A percentile compares a stretch with the other conserved stretches of the same genome.
Evolutionary conservation across 768 basidiomycete species (phyloP).

Genomic region (Piloderma croceum): DNA sequence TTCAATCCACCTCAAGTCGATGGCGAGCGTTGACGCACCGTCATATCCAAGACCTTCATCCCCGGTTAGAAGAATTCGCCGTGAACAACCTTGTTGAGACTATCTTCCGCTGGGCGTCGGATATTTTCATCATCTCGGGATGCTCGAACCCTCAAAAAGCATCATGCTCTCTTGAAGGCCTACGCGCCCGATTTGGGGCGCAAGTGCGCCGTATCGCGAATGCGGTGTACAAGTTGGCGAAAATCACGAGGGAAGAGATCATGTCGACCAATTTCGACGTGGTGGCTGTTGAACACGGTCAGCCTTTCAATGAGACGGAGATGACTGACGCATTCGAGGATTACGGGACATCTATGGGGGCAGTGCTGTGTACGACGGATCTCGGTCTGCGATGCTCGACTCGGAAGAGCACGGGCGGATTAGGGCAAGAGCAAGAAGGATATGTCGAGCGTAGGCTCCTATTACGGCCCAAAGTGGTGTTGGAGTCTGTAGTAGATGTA

Average conservation of each 20-base stretch:
- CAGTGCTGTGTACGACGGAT: slow-evolving; percentile 65
- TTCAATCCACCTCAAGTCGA: slow-evolving; percentile 71
- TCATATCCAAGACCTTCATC: slow-evolving; percentile 62
- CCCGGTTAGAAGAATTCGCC: slow-evolving; percentile 59
- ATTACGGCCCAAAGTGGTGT: slow-evolving; percentile 68
- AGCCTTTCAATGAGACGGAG: slow-evolving; percentile 40
- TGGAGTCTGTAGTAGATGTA: slow-evolving; percentile 61
- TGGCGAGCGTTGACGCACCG: slow-evolving; percentile 73
- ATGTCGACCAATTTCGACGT: slow-evolving; percentile 75
- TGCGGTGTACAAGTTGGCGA: slow-evolving; percentile 57
- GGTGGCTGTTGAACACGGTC: slow-evolving; percentile 51
- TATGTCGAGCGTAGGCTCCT: slow-evolving; percentile 53
- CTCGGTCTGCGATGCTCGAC: slow-evolving; percentile 65
- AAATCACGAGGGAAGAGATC: slow-evolving; percentile 65
- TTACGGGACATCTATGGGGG: slow-evolving; percentile 43
- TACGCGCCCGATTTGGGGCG: slow-evolving; percentile 47
- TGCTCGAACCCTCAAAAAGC: slow-evolving; percentile 39
- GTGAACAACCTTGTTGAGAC: slow-evolving; percentile 69
- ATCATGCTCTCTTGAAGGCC: slow-evolving; percentile 29
- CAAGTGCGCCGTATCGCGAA: slow-evolving; percentile 64
- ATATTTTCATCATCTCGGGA: slow-evolving; percentile 62
- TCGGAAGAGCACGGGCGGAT: slow-evolving; percentile 24
- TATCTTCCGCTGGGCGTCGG: slow-evolving; percentile 65
- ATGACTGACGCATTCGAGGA: slow-evolving; percentile 65
- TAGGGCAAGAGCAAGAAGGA: slow-evolving; percentile 32